These are phyloP conservation scores for Moricandia arvensis DNA, from an alignment of 345 rosid genomes.

Conservation along the genomic window DNA sequence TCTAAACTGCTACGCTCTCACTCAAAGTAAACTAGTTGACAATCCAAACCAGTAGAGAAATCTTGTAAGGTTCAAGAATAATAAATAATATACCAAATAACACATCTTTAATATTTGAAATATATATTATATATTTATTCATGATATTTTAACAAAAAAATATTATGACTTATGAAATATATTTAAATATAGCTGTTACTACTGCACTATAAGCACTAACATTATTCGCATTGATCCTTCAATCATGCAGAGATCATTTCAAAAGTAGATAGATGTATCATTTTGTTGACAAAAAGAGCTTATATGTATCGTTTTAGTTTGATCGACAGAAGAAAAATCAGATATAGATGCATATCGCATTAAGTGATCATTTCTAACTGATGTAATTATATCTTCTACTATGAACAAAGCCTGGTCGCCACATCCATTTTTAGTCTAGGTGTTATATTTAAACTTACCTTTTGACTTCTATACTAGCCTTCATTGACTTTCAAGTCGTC, in stretches of 20 bases:
- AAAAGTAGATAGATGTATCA: not conserved
- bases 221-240: not conserved
- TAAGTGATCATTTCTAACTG: not conserved
- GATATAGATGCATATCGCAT: not conserved
- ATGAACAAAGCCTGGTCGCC: slow-evolving; percentile 1
- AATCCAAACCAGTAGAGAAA: not conserved
- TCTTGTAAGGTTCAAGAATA: not conserved
- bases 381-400: not conserved
- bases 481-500: slow-evolving; percentile 7
- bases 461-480: slow-evolving; percentile 8
- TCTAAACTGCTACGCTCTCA: not conserved
- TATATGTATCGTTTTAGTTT: not conserved
- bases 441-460: not conserved
- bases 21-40: not conserved
- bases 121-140: not conserved
- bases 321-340: not conserved
- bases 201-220: not conserved
- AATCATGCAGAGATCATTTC: not conserved
- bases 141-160: not conserved
- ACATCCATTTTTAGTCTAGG: not conserved
- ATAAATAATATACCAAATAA: not conserved
- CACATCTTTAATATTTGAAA: not conserved
- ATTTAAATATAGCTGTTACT: too few species aligned
- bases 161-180: not conserved
- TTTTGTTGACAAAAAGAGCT: not conserved